Evolutionary conservation across 495 filamentous ascomycete genomes (phyloP), one percentile per base, ranked within the genome.

Genomic region (Lasiosphaeria ovina): DNA sequence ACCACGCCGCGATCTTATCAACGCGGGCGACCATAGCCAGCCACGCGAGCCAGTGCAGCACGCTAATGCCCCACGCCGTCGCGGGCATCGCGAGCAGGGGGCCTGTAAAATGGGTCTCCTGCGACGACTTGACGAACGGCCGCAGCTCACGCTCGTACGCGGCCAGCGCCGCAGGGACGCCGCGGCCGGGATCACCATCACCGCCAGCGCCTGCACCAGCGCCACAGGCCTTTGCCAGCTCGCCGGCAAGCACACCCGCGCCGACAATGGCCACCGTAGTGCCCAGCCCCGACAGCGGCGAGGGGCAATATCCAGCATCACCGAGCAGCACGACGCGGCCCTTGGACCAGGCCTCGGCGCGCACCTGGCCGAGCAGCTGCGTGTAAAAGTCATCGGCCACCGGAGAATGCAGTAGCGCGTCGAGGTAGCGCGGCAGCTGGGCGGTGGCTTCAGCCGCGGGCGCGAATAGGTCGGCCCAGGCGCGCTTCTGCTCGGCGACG

Each of bases 281-380:
- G 1, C 82, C 83, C 61, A 81, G 72, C 0, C 83, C 81, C 3
- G 76, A 71, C 0, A 56, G 6, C 11, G 76, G 67, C 7, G 73
- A 69, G 0, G 81, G 77, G 58, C 79, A 81, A 55, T 83, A 80
- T 3, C 69, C 84, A 1, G 84, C 77, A 64, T 87, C 84, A 4
- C 84, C 85, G 8, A 86, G n/a, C 3, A 86, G 71, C 0, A 74
- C 76, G 11, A 82, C 72, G 3, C 79, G 72, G 6, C 79, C 79
- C 4, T 66, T 60, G 8, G 69, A 80, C 77, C 77, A 84, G 3
- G 58, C 59, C 35, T 65, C 63, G 7, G 79, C 33, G 52, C 75
- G 74, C 31, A 85, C 72, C 12, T 75, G 71, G 0, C 68, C 70
- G 35, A 83, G 57, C 1, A 54, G 42, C 36, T 80, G 64, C 44